Evolutionary conservation across 176 grass and related monocot genomes (phyloP).

Genomic region (Thinopyrum elongatum): DNA sequence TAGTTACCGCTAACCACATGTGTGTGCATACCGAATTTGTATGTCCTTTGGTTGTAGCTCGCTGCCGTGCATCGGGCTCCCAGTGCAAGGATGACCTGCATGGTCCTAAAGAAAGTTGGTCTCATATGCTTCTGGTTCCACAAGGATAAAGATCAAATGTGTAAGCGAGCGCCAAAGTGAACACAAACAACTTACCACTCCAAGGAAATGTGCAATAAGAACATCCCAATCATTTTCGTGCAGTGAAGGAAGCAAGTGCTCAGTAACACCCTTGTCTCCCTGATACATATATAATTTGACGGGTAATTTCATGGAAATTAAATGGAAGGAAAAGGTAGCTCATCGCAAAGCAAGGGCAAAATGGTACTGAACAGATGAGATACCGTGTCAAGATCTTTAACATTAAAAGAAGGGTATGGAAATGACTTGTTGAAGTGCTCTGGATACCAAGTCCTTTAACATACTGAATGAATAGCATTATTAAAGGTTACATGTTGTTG

Average conservation of each 20-base stretch:
- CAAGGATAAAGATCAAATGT: slow-evolving; percentile 18
- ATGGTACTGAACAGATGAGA: slow-evolving; percentile 10
- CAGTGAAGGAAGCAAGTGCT: slow-evolving; percentile 72
- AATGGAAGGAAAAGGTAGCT: neutral
- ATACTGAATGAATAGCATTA: no score
- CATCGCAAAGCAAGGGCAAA: neutral
- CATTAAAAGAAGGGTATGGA: slow-evolving; percentile 95
- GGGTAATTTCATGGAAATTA: neutral
- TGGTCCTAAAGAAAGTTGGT: slow-evolving; percentile 73
- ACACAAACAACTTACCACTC: neutral
- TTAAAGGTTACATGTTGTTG: no score
- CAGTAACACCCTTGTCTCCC: slow-evolving; percentile 88
- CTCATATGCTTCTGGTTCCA: slow-evolving; percentile 34
- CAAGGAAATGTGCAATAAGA: no score
- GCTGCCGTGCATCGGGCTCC: slow-evolving; percentile 85
- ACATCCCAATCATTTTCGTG: no score
- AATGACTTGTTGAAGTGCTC: slow-evolving; percentile 90
- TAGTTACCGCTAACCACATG: no score
- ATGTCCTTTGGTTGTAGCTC: no score
- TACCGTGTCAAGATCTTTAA: slow-evolving; percentile 97
- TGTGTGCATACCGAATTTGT: no score
- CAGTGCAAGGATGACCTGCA: slow-evolving; percentile 71
- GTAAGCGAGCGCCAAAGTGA: neutral
- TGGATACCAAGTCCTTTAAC: slow-evolving; percentile 37
- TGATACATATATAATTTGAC: slow-evolving; percentile 32